A percentile compares a stretch with the other conserved stretches of the same genome.
Conservation (phyloP, 192 early-diverging fungal species). For the Backusella mclennaniae region DNA sequence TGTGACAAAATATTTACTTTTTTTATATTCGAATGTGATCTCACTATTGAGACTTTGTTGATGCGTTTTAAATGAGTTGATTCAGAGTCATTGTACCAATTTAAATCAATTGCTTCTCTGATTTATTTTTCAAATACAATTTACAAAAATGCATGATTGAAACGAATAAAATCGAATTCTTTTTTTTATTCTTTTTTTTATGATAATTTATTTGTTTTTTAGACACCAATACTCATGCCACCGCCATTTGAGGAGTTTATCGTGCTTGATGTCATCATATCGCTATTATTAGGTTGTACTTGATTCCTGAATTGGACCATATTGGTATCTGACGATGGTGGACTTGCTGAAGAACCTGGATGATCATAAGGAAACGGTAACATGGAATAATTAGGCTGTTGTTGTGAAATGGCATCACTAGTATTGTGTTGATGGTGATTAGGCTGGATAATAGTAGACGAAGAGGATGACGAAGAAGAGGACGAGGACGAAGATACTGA, state of each 20-base stretch:
- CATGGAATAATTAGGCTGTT: not conserved
- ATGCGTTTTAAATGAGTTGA: too few species aligned
- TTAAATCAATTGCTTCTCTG: too few species aligned
- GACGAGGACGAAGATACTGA: not conserved
- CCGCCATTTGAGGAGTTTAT: conserved; percentile 1
- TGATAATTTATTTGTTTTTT: not conserved
- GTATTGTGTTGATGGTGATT: not conserved
- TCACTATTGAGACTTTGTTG: too few species aligned
- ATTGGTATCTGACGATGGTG: not conserved
- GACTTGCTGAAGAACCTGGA: not conserved
- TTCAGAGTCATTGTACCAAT: too few species aligned
- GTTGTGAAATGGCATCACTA: not conserved
- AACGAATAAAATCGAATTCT: not conserved
- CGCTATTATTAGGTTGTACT: conserved; percentile 2
- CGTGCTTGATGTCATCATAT: not conserved
- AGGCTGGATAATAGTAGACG: conserved; percentile 1
- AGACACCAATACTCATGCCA: conserved; percentile 15
- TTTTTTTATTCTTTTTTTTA: not conserved
- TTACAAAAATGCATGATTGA: not conserved
- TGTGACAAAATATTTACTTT: too few species aligned
- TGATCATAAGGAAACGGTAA: not conserved
- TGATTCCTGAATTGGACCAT: conserved; percentile 4
- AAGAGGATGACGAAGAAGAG: not conserved
- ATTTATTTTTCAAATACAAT: too few species aligned
- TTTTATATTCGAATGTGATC: too few species aligned